Conservation (phyloP, 139 green algal species). For the Eudorina sp. region DNA sequence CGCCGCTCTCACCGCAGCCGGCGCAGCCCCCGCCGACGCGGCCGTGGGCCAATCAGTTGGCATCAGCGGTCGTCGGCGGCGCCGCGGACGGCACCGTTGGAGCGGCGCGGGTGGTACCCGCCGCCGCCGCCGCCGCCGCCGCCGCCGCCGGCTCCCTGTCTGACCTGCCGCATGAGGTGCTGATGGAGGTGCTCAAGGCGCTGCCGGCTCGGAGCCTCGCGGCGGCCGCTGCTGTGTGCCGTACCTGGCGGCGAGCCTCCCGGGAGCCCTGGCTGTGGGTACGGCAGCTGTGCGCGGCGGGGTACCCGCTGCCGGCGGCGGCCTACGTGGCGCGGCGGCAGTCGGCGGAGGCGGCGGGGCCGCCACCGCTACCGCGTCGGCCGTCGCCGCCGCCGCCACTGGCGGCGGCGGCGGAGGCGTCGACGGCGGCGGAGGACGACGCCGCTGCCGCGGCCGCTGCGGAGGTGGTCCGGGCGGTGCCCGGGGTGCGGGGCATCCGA, state of each 20-base stretch:
- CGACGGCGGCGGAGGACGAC: no score
- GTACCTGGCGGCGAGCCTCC: slow-evolving; percentile 8
- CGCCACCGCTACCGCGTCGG: no score
- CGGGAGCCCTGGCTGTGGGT: slow-evolving; percentile 48
- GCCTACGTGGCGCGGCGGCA: background rate
- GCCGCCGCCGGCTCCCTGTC: background rate
- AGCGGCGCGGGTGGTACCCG: background rate
- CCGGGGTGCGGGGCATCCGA: slow-evolving; percentile 35
- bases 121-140: background rate
- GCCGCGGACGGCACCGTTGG: background rate
- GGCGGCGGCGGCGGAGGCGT: no score
- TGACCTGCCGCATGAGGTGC: slow-evolving; percentile 15
- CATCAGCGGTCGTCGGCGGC: background rate
- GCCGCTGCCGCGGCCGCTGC: no score
- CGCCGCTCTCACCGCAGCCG: background rate
- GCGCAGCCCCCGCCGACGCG: background rate
- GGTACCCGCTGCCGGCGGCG: background rate
- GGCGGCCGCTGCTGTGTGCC: background rate
- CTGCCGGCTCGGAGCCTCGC: slow-evolving; percentile 35
- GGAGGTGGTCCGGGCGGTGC: background rate
- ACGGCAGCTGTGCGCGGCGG: slow-evolving; percentile 9
- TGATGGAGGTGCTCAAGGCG: slow-evolving; percentile 8
- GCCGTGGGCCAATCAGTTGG: no score
- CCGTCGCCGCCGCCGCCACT: background rate
- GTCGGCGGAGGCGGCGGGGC: background rate